These are phyloP conservation scores for Solanum paucissectum DNA, from an alignment of 257 asterid genomes.

Conservation along the genomic window DNA sequence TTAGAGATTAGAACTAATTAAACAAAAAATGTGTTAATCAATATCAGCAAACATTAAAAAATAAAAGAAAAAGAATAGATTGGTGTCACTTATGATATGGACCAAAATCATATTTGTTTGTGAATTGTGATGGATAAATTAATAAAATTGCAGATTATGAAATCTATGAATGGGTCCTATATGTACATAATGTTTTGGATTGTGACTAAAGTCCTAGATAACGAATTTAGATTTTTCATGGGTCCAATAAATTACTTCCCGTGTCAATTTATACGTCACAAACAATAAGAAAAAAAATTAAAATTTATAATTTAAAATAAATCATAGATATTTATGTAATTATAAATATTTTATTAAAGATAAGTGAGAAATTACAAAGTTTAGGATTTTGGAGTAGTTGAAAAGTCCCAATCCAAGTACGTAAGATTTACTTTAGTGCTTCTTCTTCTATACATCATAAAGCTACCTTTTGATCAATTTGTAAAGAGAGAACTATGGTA, in stretches of 20 bases:
- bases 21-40: not conserved
- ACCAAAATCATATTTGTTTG: not conserved
- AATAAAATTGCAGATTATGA: not conserved
- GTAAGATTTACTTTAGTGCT: not conserved
- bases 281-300: too few species aligned
- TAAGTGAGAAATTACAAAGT: too few species aligned
- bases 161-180: not conserved
- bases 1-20: not conserved
- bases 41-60: not conserved
- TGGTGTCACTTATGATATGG: not conserved
- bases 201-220: not conserved
- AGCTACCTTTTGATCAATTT: not conserved
- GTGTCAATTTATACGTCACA: too few species aligned
- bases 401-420: not conserved
- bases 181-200: not conserved
- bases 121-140: not conserved
- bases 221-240: not conserved
- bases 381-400: not conserved
- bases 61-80: not conserved
- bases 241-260: not conserved
- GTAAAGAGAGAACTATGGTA: not conserved
- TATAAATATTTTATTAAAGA: not conserved
- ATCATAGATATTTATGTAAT: not conserved
- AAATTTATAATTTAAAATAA: too few species aligned
- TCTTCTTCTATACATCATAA: not conserved